Evolutionary conservation across 768 basidiomycete species (phyloP), one percentile per base, ranked within the genome.

Genomic region (Clavaria fumosa): DNA sequence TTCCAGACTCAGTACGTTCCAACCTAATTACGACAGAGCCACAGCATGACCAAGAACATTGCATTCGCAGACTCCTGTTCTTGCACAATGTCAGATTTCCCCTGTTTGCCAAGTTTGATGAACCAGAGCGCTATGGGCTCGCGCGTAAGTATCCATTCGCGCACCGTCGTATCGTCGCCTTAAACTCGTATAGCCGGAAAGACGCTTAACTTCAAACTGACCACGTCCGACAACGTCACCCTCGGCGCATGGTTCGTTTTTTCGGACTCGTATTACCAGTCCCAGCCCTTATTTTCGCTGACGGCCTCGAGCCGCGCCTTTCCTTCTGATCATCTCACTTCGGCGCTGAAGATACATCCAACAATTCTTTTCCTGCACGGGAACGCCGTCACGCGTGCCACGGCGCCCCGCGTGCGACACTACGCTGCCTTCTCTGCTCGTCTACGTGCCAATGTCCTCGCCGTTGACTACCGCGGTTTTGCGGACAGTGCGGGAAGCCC

Each of bases 361-460:
- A 90, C 81, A 0, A 61, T 93, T n/a, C 62, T 96, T n/a, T 93
- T 83, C 58, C 64, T 91, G 30, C 93, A 96, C 45, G 93, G 93
- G 7, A 93, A 93, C 44, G 79, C 77, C 0, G 90, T 66, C 0
- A 88, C 82, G 0, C 72, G 91, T 11, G 83, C 83, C 0, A 63
- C 70, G 4, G 44, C 59, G 1, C 67, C 64, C 28, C 79, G 91
- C 7, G 62, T 90, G n/a, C 66, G 64, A 12, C 66, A 75, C 26
- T 86, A 86, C 50, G 57, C 65, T 12, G 64, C 69, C 0, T 77
- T 78, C 49, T 66, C 81, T 0, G 68, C 75, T 2, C 69, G 78
- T 1, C 58, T 85, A 5, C 60, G 62, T 12, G 70, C 70, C 14
- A 91, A 91, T 53, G 77, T 95, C 10, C 60, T 96, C 18, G 75